Evolutionary conservation across 2,329 filamentous ascomycete species (phyloP).

Genomic region (Exophiala xenobiotica): DNA sequence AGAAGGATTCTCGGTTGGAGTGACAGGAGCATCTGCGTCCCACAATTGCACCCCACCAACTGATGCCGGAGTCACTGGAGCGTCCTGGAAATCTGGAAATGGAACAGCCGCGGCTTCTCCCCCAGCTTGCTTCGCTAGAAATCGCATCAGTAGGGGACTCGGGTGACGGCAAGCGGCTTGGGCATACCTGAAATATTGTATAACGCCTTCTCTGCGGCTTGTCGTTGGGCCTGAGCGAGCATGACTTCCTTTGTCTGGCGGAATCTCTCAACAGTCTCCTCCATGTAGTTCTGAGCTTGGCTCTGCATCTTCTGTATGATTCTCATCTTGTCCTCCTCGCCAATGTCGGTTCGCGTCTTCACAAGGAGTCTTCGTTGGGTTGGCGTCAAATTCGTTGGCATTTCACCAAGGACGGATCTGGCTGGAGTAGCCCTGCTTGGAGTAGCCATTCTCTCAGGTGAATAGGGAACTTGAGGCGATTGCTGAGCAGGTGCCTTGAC

Average conservation of each 20-base stretch:
- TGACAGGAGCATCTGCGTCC: background rate
- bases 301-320: slow-evolving; percentile 3
- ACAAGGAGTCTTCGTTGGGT: slow-evolving; percentile 15
- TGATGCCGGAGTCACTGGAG: background rate
- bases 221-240: background rate
- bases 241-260: slow-evolving; percentile 1
- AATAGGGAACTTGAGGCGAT: too few relatives aligned
- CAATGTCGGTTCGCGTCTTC: slow-evolving; percentile 1
- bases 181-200: background rate
- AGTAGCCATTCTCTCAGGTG: too few relatives aligned
- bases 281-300: slow-evolving; percentile 14
- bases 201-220: background rate
- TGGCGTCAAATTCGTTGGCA: slow-evolving; percentile 11
- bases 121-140: background rate
- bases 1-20: too few relatives aligned
- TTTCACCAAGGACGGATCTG: background rate
- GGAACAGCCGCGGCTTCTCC: background rate
- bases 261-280: slow-evolving; percentile 19
- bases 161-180: too few relatives aligned
- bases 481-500: background rate
- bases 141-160: too few relatives aligned
- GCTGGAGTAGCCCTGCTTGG: background rate
- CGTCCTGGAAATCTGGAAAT: slow-evolving; percentile 2
- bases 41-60: background rate
- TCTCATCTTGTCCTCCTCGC: background rate